These are phyloP conservation scores for Cotoneaster glaucophyllus DNA, from an alignment of 306 rosid genomes.

Conservation along the genomic window DNA sequence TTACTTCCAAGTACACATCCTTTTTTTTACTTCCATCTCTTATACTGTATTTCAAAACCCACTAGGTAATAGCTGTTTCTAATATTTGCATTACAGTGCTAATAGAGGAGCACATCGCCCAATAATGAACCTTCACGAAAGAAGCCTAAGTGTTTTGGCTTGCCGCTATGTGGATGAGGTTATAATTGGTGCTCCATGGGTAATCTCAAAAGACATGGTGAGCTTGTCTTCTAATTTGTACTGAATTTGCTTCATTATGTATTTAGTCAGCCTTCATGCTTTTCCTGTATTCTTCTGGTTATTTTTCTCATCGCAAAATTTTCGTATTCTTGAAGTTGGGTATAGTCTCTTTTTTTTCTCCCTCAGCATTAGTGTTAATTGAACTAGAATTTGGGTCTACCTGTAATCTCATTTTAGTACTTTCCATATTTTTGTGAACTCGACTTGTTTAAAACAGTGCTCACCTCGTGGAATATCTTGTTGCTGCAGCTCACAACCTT, in stretches of 20 bases:
- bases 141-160: conserved; percentile 95
- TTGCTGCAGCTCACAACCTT: conserved; percentile 75
- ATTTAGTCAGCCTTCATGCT: conserved; percentile 1
- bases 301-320: background rate
- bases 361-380: background rate
- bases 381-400: background rate
- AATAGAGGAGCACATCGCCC: conserved; percentile 94
- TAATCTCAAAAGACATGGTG: conserved; percentile 82
- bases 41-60: background rate
- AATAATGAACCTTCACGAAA: conserved; percentile 94
- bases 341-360: no score
- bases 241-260: background rate
- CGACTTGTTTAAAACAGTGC: background rate
- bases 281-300: conserved; percentile 5
- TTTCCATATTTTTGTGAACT: background rate
- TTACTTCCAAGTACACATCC: background rate
- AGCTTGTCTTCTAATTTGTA: conserved; percentile 23
- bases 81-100: conserved; percentile 41
- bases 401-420: background rate
- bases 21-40: background rate
- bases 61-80: background rate
- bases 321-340: background rate
- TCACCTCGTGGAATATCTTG: conserved; percentile 1
- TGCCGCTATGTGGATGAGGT: conserved; percentile 98
- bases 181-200: conserved; percentile 98